phyloP scores from a whole-genome alignment of 495 filamentous ascomycete species.

The Beverwykella pulmonaria region DNA sequence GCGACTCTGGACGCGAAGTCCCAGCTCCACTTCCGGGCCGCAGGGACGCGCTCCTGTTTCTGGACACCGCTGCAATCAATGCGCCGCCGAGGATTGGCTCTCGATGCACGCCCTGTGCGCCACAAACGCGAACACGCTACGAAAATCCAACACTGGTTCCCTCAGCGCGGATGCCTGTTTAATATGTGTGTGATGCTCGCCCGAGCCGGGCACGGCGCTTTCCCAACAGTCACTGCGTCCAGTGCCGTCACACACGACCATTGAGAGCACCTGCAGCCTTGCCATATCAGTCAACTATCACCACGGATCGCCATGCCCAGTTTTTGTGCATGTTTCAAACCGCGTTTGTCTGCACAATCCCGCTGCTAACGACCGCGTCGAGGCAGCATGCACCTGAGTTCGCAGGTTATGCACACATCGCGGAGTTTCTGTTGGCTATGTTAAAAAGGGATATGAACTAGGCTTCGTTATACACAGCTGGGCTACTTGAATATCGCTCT shows the following conservation, averaged over 20 bases:
- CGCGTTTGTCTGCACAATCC: constrained; percentile 11
- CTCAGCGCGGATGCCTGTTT: constrained; percentile 24
- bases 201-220: constrained; percentile 10
- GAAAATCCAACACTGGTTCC: constrained; percentile 19
- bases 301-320: constrained; percentile 1
- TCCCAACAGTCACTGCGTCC: neutral
- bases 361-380: constrained; percentile 23
- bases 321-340: constrained; percentile 24
- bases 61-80: constrained; percentile 26
- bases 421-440: constrained; percentile 3
- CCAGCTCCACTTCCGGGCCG: constrained; percentile 1
- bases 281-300: neutral
- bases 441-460: neutral
- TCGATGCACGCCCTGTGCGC: constrained; percentile 9
- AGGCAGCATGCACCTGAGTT: constrained; percentile 25
- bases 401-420: neutral
- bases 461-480: neutral
- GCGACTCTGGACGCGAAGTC: constrained; percentile 2
- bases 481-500: neutral
- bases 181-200: neutral
- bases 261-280: neutral
- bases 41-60: constrained; percentile 10
- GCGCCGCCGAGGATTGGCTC: constrained; percentile 29
- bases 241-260: constrained; percentile 20
- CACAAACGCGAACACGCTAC: constrained; percentile 34